Conservation (phyloP, 768 basidiomycete species). For the Phylloporus sp. region DNA sequence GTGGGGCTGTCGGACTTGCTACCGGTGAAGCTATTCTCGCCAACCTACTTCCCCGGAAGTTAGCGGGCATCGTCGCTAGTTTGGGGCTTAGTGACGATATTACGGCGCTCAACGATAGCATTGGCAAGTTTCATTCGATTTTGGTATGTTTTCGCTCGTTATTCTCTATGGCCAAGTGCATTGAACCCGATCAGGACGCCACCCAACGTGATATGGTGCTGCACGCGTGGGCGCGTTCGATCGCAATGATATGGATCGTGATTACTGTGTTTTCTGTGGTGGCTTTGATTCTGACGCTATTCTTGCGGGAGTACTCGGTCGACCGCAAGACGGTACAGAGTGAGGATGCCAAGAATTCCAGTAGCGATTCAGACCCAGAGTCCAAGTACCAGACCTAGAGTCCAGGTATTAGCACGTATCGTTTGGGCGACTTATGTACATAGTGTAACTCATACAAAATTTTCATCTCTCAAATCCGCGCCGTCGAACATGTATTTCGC, state of each 20-base stretch:
- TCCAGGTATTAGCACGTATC: no score
- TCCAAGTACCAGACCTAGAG: no score
- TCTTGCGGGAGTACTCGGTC: conserved; percentile 57
- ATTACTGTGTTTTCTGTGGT: conserved; percentile 53
- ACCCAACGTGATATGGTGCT: conserved; percentile 44
- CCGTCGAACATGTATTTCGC: no score
- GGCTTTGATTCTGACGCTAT: conserved; percentile 46
- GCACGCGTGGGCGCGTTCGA: conserved; percentile 59
- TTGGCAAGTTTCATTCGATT: conserved; percentile 35
- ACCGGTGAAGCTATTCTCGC: conserved; percentile 67
- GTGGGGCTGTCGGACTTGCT: conserved; percentile 69
- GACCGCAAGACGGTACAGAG: conserved; percentile 45
- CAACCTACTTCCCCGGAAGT: conserved; percentile 40
- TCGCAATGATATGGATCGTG: conserved; percentile 61
- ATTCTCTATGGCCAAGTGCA: background rate
- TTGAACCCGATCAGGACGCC: conserved; percentile 38
- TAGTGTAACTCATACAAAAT: no score
- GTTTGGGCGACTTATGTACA: no score
- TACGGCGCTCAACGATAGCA: conserved; percentile 41
- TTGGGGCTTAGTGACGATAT: conserved; percentile 33
- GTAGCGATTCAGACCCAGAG: background rate
- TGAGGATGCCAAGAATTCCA: conserved; percentile 14
- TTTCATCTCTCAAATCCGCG: no score
- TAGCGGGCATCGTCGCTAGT: conserved; percentile 26
- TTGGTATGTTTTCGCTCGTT: conserved; percentile 2